These are phyloP conservation scores for Crithidia mellificae DNA, from an alignment of 208 protist species.

Conservation along the genomic window DNA sequence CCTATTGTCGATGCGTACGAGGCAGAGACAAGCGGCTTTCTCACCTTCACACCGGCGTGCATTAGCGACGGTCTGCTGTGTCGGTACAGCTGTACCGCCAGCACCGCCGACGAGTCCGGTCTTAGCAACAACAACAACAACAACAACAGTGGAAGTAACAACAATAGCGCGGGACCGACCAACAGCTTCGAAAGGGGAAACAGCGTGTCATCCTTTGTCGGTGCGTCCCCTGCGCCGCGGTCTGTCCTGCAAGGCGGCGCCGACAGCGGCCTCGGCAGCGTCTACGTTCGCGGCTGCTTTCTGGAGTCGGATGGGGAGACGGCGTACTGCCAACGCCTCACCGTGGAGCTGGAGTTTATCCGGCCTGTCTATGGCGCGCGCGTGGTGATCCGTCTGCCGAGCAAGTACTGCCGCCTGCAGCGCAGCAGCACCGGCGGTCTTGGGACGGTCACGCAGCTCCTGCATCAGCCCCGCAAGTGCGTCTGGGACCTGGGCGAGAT, in stretches of 20 bases:
- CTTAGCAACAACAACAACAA: too few species aligned
- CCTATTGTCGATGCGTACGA: constrained; percentile 33
- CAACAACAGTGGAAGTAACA: too few species aligned
- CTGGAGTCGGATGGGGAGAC: constrained; percentile 26
- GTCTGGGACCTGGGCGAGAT: constrained; percentile 60
- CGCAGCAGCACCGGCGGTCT: constrained; percentile 49
- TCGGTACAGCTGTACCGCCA: constrained; percentile 23
- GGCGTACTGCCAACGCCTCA: constrained; percentile 34
- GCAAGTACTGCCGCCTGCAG: constrained; percentile 53
- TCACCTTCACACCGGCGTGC: constrained; percentile 35
- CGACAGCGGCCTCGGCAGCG: constrained; percentile 18
- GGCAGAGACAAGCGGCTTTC: constrained; percentile 24
- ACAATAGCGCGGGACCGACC: background rate
- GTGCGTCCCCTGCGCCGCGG: background rate
- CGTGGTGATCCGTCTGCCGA: constrained; percentile 58
- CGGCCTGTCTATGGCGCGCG: constrained; percentile 31
- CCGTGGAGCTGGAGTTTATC: constrained; percentile 34
- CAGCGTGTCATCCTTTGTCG: background rate
- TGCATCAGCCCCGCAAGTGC: constrained; percentile 48
- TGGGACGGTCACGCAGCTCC: constrained; percentile 33
- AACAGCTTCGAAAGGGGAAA: background rate
- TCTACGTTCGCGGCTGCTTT: constrained; percentile 31
- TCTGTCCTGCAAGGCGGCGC: constrained; percentile 3
- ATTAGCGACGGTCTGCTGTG: constrained; percentile 29
- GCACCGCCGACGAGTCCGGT: background rate